These are phyloP conservation scores for Colletotrichum salicis DNA, from an alignment of 2,329 filamentous ascomycete genomes.

Conservation along the genomic window DNA sequence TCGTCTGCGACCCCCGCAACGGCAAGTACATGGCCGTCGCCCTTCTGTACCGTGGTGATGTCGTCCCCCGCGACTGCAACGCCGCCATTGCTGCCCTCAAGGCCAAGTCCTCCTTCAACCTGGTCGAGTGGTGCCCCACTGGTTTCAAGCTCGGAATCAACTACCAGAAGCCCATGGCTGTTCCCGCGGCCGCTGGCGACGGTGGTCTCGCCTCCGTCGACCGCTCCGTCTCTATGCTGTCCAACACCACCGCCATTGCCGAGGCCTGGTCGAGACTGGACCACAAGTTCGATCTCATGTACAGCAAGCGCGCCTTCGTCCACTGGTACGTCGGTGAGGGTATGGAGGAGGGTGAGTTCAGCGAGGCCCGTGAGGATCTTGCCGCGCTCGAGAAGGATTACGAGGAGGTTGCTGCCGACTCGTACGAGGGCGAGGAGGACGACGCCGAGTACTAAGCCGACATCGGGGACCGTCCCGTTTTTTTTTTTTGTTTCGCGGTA, in stretches of 20 bases:
- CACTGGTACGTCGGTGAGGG: constrained; percentile 89
- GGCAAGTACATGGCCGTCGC: constrained; percentile 82
- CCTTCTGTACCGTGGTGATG: constrained; percentile 77
- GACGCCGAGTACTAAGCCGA: constrained; percentile 80
- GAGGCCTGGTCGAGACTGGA: constrained; percentile 79
- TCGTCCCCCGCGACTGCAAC: constrained; percentile 76
- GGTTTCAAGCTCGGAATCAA: constrained; percentile 82
- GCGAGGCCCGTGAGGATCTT: constrained; percentile 86
- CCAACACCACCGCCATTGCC: constrained; percentile 79
- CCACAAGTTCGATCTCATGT: constrained; percentile 83
- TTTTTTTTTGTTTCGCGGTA: constrained; percentile 23
- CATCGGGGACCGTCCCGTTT: constrained; percentile 12
- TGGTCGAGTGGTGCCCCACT: constrained; percentile 80
- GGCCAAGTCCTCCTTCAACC: constrained; percentile 77
- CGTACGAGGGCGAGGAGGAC: constrained; percentile 70
- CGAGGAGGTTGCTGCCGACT: constrained; percentile 84
- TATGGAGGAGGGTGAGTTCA: constrained; percentile 94
- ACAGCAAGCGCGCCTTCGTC: constrained; percentile 80
- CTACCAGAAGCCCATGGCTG: constrained; percentile 74
- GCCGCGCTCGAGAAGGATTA: constrained; percentile 89
- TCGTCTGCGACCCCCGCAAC: constrained; percentile 78
- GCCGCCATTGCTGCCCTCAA: constrained; percentile 74
- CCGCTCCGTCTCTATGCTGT: constrained; percentile 76
- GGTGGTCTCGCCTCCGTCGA: constrained; percentile 71
- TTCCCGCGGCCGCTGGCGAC: constrained; percentile 63